phyloP scores from a whole-genome alignment of 2,329 filamentous ascomycete species.

The Aureobasidium sp. region DNA sequence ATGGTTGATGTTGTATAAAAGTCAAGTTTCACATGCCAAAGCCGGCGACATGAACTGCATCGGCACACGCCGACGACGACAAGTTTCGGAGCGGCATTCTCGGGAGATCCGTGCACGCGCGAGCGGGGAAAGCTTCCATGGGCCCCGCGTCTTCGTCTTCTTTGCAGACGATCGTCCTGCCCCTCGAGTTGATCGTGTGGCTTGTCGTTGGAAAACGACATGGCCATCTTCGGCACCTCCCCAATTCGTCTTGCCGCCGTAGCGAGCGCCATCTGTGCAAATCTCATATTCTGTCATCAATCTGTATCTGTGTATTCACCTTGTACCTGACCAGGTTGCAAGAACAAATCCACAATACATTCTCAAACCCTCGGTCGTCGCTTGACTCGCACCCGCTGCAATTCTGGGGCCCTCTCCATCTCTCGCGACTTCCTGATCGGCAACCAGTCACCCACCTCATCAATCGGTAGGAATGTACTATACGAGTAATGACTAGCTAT shows the following conservation, averaged over 20 bases:
- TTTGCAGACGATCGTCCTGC: background rate
- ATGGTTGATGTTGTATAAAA: slow-evolving; percentile 1
- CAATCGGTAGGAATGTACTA: background rate
- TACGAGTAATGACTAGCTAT: slow-evolving; percentile 10
- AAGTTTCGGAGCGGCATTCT: background rate
- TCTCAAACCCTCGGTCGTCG: background rate
- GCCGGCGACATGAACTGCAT: background rate
- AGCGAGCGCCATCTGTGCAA: background rate
- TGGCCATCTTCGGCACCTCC: background rate
- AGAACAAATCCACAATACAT: background rate
- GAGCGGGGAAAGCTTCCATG: background rate
- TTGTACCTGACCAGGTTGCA: background rate
- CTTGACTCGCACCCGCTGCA: background rate
- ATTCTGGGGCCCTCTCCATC: background rate
- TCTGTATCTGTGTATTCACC: background rate
- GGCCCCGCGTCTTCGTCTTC: background rate
- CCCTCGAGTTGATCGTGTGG: background rate
- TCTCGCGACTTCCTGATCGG: background rate
- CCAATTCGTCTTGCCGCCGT: background rate
- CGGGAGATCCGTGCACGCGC: background rate
- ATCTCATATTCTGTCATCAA: background rate
- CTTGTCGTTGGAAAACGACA: background rate
- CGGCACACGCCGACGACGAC: background rate
- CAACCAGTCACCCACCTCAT: background rate
- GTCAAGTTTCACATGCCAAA: slow-evolving; percentile 8